phyloP scores from a whole-genome alignment of 768 basidiomycete genomes.

The Myochromella boudieri region DNA sequence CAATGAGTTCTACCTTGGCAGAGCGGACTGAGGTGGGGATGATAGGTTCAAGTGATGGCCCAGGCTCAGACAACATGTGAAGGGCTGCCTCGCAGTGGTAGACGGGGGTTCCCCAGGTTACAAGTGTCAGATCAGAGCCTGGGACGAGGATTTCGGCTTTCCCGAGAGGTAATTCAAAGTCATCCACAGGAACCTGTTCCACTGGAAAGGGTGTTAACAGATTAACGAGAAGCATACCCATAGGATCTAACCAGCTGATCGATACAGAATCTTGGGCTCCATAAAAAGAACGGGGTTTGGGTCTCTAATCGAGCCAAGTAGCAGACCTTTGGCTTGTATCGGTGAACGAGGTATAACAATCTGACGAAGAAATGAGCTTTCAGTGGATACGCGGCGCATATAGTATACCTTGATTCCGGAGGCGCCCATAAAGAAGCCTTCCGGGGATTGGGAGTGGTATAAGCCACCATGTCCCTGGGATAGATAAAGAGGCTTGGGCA shows the following conservation, averaged over 20 bases:
- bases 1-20: constrained; percentile 85
- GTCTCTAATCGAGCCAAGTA: constrained; percentile 85
- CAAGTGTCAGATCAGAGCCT: constrained; percentile 84
- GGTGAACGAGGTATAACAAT: constrained; percentile 94
- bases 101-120: constrained; percentile 93
- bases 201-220: constrained; percentile 40
- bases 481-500: constrained; percentile 2
- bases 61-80: constrained; percentile 67
- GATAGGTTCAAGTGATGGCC: constrained; percentile 57
- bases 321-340: constrained; percentile 91
- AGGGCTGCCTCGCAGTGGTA: constrained; percentile 89
- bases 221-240: neutral
- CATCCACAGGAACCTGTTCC: constrained; percentile 90
- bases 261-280: constrained; percentile 93
- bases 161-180: constrained; percentile 81
- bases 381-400: neutral
- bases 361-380: constrained; percentile 25
- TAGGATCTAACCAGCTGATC: constrained; percentile 63
- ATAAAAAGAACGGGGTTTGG: constrained; percentile 94
- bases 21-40: constrained; percentile 64
- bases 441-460: constrained; percentile 95
- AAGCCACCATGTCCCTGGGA: constrained; percentile 76
- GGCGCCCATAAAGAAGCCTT: constrained; percentile 92
- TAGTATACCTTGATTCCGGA: constrained; percentile 75
- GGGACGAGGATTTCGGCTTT: constrained; percentile 72